phyloP scores from a whole-genome alignment of 306 rosid species.

The Sindora glabra region DNA sequence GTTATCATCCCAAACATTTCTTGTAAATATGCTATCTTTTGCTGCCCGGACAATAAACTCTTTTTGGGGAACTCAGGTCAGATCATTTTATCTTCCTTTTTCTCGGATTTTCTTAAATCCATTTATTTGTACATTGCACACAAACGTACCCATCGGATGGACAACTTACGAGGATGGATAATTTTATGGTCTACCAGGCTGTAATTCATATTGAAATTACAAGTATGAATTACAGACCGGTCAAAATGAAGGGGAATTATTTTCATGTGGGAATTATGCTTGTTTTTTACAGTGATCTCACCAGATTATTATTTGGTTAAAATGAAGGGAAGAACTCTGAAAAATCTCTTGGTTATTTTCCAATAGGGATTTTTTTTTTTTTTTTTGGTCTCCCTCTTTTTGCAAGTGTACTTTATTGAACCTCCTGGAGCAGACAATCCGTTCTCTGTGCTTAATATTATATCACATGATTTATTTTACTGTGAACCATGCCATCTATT shows the following conservation, averaged over 20 bases:
- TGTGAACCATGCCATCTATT: neutral
- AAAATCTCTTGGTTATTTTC: neutral
- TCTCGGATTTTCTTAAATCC: neutral
- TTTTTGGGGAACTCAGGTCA: conserved; percentile 95
- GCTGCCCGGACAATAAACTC: conserved; percentile 78
- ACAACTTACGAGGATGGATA: neutral
- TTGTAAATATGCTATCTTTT: conserved; percentile 81
- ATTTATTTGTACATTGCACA: conserved; percentile 5
- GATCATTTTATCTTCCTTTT: conserved; percentile 5
- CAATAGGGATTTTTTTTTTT: neutral
- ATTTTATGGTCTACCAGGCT: neutral
- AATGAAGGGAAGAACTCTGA: too few species aligned
- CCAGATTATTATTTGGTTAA: too few species aligned
- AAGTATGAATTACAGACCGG: too few species aligned
- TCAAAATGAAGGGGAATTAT: too few species aligned
- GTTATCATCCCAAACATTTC: conserved; percentile 58
- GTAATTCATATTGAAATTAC: neutral
- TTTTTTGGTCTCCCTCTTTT: too few species aligned
- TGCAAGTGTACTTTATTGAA: neutral
- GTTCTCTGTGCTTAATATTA: neutral
- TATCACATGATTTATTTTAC: neutral
- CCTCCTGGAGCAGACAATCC: neutral
- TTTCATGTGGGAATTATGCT: too few species aligned
- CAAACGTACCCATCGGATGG: neutral
- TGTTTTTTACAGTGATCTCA: too few species aligned